Percentiles rank a stretch among this genome's conserved stretches.
Evolutionary conservation across 1,284 basidiomycete genomes (phyloP).

Genomic region (Coniferiporia weirii): DNA sequence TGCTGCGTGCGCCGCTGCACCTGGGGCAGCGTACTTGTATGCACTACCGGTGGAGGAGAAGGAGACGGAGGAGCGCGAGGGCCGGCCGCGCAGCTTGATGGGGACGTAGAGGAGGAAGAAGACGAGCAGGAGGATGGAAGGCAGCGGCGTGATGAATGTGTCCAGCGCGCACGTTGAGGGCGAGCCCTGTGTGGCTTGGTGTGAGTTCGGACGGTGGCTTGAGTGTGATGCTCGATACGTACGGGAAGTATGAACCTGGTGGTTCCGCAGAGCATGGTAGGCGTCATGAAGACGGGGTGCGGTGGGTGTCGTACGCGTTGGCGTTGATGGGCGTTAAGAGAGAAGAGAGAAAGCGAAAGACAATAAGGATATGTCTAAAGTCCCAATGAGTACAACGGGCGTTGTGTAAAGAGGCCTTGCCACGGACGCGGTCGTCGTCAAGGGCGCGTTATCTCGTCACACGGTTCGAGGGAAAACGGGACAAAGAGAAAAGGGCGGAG

Average conservation of each 20-base stretch:
- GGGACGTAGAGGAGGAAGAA: slow-evolving; percentile 15
- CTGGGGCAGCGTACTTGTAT: not conserved
- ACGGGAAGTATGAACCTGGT: not conserved
- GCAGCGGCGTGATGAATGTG: slow-evolving; percentile 9
- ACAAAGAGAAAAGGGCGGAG: no score
- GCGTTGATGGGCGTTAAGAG: no score
- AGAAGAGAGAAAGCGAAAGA: no score
- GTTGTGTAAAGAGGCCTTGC: no score
- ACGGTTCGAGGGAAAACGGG: no score
- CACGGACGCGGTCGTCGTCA: no score
- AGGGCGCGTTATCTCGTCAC: no score
- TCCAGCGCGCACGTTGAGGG: slow-evolving; percentile 19
- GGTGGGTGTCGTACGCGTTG: no score
- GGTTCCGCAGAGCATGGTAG: not conserved
- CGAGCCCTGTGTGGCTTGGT: slow-evolving; percentile 7
- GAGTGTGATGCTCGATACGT: not conserved
- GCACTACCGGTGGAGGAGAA: not conserved
- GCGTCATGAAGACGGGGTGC: no score
- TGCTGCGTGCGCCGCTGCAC: not conserved
- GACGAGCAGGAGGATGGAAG: slow-evolving; percentile 14
- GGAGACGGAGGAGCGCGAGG: not conserved
- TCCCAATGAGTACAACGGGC: no score
- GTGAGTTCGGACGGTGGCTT: no score
- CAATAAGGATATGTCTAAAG: no score
- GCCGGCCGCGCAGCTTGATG: not conserved